phyloP scores from a whole-genome alignment of 164 flowering plant species.

The Vitis vinifera region DNA sequence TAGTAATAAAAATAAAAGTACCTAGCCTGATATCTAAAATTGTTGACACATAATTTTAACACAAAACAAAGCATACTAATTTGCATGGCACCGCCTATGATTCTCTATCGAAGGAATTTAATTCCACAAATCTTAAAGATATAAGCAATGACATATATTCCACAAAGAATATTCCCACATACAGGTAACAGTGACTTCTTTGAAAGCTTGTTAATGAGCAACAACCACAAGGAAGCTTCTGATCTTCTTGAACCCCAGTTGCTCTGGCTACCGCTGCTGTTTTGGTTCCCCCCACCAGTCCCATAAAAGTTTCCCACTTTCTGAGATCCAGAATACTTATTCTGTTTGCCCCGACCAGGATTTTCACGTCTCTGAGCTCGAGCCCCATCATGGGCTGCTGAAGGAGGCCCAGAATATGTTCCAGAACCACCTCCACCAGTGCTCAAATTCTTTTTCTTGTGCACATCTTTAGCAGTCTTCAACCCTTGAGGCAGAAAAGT shows the following conservation, averaged over 20 bases:
- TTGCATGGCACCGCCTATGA: too few relatives aligned
- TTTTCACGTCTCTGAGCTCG: conserved; percentile 65
- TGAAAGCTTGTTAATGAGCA: conserved; percentile 75
- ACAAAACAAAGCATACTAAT: too few relatives aligned
- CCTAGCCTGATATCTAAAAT: neutral
- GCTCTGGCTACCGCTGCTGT: conserved; percentile 34
- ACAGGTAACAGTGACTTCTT: conserved; percentile 87
- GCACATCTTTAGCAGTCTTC: conserved; percentile 77
- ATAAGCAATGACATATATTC: neutral
- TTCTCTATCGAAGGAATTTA: too few relatives aligned
- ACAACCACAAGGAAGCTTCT: conserved; percentile 78
- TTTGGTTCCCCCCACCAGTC: conserved; percentile 41
- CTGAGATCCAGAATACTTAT: conserved; percentile 63
- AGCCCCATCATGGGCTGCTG: conserved; percentile 37
- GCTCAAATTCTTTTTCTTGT: conserved; percentile 66
- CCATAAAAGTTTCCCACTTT: conserved; percentile 44
- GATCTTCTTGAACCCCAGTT: conserved; percentile 71
- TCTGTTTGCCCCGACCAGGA: conserved; percentile 54
- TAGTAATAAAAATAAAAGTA: neutral
- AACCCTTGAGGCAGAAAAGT: conserved; percentile 67
- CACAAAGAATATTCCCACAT: conserved; percentile 25
- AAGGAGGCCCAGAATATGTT: conserved; percentile 41
- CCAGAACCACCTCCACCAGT: conserved; percentile 43
- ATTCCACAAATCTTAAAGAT: neutral
- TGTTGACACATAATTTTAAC: neutral